Evolutionary conservation across 306 rosid genomes (phyloP), one percentile per base, ranked within the genome.

Genomic region (Glycine soja): DNA sequence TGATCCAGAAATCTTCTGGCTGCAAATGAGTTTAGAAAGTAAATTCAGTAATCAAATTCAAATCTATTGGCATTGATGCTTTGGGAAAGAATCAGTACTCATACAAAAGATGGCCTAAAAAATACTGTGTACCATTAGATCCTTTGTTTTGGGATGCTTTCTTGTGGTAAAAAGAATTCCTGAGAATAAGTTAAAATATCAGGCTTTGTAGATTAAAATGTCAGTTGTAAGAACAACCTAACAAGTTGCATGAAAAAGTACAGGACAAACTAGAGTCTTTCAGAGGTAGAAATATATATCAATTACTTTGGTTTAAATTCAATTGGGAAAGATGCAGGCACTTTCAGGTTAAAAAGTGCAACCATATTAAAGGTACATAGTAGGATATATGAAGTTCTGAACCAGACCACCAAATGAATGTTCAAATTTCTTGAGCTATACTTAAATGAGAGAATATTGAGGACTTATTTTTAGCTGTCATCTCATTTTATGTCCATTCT

Each of bases 1-100:
- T 88, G 86, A 96, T 90, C 99, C 98, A 96, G 86, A 86, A 93
- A 83, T 90, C 98, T 87, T 93, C 97, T 8, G 99, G 97, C 97
- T 95, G 88, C 71, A 89, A 75, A 61, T 54, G 70, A 87, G 84
- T 77, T 72, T 38, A 45, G 53, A 67, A 74, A 52, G 75, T 46
- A 62, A 69, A 77, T 50, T 54, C 53, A 61, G 66, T 77, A 76
- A 74, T 64, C 74, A 13, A 76, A 82, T 68, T 58, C 74, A n/a
- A 73, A 82, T 69, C 8, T 52, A 79, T 18, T 67, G 79, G 24
- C 34, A 79, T 54, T 30, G 58, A 16, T 52, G 72, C 14, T 56
- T 56, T 24, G 16, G 73, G 73, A 38, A 43, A 77, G 36, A 50
- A 75, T 73, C 32, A 52, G n/a, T 48, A 7, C 57, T 52, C 42